These are phyloP conservation scores for Chlamydomonas incerta DNA, from an alignment of 139 green algal species.

Conservation along the genomic window DNA sequence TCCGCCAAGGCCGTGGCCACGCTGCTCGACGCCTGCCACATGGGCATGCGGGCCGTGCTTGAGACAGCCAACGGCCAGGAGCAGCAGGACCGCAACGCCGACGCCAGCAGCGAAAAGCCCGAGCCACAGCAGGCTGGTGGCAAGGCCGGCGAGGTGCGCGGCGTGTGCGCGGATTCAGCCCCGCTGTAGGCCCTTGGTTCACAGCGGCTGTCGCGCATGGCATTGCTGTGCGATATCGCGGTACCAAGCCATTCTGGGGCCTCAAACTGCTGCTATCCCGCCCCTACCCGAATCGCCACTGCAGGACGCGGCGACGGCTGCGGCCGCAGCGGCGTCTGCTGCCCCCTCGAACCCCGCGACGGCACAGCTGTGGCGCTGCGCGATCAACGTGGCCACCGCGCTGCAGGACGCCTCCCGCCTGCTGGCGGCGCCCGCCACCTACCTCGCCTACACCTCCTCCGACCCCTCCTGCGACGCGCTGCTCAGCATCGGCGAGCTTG, in stretches of 20 bases:
- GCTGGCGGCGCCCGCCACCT: not conserved
- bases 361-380: conserved; percentile 3
- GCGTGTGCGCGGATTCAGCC: too few species aligned
- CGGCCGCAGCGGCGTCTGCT: not conserved
- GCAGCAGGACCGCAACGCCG: not conserved
- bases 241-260: too few species aligned
- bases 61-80: not conserved
- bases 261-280: too few species aligned
- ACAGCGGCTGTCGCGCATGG: too few species aligned
- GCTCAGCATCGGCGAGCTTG: conserved; percentile 16
- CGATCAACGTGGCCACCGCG: not conserved
- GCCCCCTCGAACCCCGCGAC: not conserved
- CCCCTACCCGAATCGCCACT: too few species aligned
- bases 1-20: not conserved
- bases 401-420: conserved; percentile 14
- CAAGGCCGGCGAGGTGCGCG: not conserved
- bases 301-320: not conserved
- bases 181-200: too few species aligned
- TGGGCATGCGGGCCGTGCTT: conserved; percentile 10
- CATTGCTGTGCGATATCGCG: too few species aligned
- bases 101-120: too few species aligned
- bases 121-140: not conserved
- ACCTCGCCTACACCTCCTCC: not conserved
- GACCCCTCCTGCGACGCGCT: conserved; percentile 12
- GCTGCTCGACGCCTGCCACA: not conserved